Evolutionary conservation across 257 asterid species (phyloP), one percentile per base, ranked within the genome.

Genomic region (Solanum chmielewskii): DNA sequence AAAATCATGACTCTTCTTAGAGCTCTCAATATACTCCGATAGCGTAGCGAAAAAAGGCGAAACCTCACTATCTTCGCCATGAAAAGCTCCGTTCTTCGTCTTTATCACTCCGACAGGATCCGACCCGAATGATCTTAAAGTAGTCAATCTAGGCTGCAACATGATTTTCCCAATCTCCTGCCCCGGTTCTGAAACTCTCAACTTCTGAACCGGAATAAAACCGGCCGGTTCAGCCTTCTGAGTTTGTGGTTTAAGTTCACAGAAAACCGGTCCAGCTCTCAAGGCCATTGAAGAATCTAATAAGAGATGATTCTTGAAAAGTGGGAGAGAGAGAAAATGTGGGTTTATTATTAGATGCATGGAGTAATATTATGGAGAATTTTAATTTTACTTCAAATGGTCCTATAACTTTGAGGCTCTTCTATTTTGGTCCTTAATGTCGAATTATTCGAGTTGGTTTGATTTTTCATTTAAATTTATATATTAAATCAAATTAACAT

Each of bases 101-200:
- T 77, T 93, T 90, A 77, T 89, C 89, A 77, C 82, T 89, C 88
- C 93, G 89, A 73, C 77, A 42, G 86, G 92, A 87, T 89, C 94
- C 21, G 90, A 87, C 62, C 91, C 92, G 52, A 90, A 92, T 15
- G 98, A 91, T 39, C 99, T 91, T 20, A 96, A 94, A 15, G 95
- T 95, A 60, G 96, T 93, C 11, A 96, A 91, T 87, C 99, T 92
- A 9, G 99, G 99, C 89, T 96, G 99, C 91, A 95, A 88, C 89
- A 96, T 91, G 45, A 95, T 93, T 90, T 93, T 96, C 49, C 92
- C 91, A 73, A 73, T 86, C 29, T 78, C 88, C 15, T 49, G 87
- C 23, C 91, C 83, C 31, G 45, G 25, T 80, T 91, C 94, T 10
- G 47, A 4, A 9, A 86, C 85, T 59, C 87, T 93, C 87, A 78